Percentiles rank a stretch among this genome's conserved stretches.
Conservation (phyloP, 805 yeast species). For the Kluyveromyces starmeri region DNA sequence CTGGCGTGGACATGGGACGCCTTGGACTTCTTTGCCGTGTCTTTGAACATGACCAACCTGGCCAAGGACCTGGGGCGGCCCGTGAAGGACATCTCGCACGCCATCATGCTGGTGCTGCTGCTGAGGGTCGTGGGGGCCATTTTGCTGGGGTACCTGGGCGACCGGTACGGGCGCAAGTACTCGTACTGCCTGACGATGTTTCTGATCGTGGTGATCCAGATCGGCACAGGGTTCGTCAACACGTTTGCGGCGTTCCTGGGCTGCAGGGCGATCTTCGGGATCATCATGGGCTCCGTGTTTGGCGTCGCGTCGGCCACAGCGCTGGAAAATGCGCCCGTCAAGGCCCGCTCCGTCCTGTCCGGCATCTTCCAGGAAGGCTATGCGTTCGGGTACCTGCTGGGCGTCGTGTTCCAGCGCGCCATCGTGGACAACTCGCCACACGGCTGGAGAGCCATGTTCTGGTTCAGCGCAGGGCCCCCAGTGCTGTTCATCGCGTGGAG, state of each 20-base stretch:
- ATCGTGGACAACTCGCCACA: slow-evolving; percentile 44
- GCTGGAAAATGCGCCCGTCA: slow-evolving; percentile 52
- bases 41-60: slow-evolving; percentile 45
- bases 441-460: slow-evolving; percentile 57
- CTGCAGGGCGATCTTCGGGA: slow-evolving; percentile 56
- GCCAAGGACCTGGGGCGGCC: slow-evolving; percentile 39
- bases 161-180: slow-evolving; percentile 58
- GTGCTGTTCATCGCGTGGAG: slow-evolving; percentile 36
- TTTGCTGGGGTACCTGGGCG: slow-evolving; percentile 53
- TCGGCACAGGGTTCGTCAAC: slow-evolving; percentile 58
- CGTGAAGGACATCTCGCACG: slow-evolving; percentile 55
- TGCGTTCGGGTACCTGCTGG: slow-evolving; percentile 58
- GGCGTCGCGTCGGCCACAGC: slow-evolving; percentile 61
- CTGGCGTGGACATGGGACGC: slow-evolving; percentile 69
- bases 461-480: slow-evolving; percentile 60
- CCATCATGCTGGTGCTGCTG: slow-evolving; percentile 64
- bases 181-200: slow-evolving; percentile 47
- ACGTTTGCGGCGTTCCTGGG: slow-evolving; percentile 51
- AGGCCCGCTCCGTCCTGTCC: slow-evolving; percentile 51
- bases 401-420: slow-evolving; percentile 57
- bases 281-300: slow-evolving; percentile 64
- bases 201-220: slow-evolving; percentile 45
- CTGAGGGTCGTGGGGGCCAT: slow-evolving; percentile 63
- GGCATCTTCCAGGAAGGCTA: slow-evolving; percentile 78
- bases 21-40: slow-evolving; percentile 58